A percentile compares a stretch with the other conserved stretches of the same genome.
Conservation (phyloP, 2,329 filamentous ascomycete species). For the Neofusicoccum cordaticola region DNA sequence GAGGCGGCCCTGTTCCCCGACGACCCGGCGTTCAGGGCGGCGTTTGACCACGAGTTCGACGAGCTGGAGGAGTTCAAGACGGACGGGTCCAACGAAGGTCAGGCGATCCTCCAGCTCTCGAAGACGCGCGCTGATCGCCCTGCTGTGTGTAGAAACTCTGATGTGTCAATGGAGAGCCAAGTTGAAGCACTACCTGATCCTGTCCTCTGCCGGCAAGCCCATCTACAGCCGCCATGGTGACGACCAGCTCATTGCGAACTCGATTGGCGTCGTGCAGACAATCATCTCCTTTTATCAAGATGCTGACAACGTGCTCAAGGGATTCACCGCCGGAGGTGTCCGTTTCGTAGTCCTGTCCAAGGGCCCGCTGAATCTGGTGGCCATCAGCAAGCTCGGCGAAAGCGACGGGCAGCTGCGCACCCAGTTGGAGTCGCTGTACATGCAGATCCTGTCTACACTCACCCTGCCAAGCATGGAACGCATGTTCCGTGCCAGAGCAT, state of each 20-base stretch:
- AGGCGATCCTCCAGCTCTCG: constrained; percentile 38
- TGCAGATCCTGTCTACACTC: constrained; percentile 94
- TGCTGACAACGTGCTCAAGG: constrained; percentile 70
- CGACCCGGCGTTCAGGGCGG: constrained; percentile 53
- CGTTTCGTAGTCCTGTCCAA: constrained; percentile 83
- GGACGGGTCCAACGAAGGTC: constrained; percentile 58
- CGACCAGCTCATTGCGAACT: constrained; percentile 82
- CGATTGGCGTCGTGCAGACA: constrained; percentile 92
- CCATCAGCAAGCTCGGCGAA: constrained; percentile 88
- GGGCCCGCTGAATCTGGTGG: constrained; percentile 87
- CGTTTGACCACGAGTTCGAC: constrained; percentile 77
- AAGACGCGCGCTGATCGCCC: constrained; percentile 28
- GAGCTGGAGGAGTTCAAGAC: constrained; percentile 60
- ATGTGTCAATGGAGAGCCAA: constrained; percentile 83
- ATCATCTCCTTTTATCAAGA: constrained; percentile 96
- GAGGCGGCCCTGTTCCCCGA: constrained; percentile 49
- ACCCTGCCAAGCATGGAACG: constrained; percentile 83
- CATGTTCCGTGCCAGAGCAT: constrained; percentile 85
- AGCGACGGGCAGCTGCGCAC: constrained; percentile 82
- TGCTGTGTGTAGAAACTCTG: constrained; percentile 41
- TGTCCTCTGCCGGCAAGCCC: constrained; percentile 94
- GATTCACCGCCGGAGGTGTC: constrained; percentile 82
- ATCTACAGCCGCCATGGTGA: constrained; percentile 96
- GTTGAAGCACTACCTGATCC: constrained; percentile 93
- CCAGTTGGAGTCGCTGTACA: constrained; percentile 92